Evolutionary conservation across 2,329 filamentous ascomycete genomes (phyloP).

Genomic region (Fusarium penzigii): DNA sequence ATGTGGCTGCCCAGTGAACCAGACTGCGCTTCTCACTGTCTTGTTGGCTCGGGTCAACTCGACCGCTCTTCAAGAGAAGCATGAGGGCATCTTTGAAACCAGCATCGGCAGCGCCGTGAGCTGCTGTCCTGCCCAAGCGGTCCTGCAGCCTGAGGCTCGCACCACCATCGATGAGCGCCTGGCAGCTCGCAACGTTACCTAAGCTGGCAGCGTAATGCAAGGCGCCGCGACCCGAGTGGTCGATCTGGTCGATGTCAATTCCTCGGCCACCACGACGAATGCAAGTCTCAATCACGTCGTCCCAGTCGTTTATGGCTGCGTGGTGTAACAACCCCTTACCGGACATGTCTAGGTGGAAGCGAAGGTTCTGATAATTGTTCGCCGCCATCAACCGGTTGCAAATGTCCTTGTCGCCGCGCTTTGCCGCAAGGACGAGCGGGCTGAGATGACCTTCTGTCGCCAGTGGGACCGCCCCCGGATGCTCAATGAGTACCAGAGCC

Average conservation of each 20-base stretch:
- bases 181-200: background rate
- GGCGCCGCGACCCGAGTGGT: background rate
- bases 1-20: conserved; percentile 1
- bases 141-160: conserved; percentile 1
- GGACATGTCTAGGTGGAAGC: background rate
- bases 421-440: conserved; percentile 1
- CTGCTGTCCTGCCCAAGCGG: background rate
- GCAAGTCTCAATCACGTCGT: background rate
- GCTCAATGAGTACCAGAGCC: conserved; percentile 2
- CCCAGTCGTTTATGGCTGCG: conserved; percentile 1
- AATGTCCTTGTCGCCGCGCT: background rate
- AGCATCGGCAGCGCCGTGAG: conserved; percentile 1
- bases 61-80: too few relatives aligned
- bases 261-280: background rate
- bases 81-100: conserved; percentile 1
- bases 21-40: conserved; percentile 1
- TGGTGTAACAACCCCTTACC: conserved; percentile 1
- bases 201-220: conserved; percentile 1
- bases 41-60: conserved; percentile 1
- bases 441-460: conserved; percentile 1
- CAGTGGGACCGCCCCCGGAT: background rate
- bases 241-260: background rate
- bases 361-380: background rate
- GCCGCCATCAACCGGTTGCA: background rate
- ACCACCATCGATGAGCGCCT: background rate